A percentile compares a stretch with the other conserved stretches of the same genome.
Conservation (phyloP, 1,284 basidiomycete genomes). For the Ceratobasidium sp. region DNA sequence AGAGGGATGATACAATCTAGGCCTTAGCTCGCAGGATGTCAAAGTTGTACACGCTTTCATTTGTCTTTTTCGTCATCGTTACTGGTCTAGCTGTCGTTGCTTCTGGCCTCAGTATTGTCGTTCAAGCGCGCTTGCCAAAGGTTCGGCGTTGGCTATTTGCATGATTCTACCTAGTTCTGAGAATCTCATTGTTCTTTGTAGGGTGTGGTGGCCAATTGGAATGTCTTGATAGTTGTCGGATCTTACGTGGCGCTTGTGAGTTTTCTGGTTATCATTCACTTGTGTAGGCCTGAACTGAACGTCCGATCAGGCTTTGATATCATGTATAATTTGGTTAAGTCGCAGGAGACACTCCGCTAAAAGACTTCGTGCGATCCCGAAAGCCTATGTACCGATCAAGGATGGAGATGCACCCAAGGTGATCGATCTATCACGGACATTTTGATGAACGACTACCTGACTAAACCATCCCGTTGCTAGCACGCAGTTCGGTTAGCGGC, state of each 20-base stretch:
- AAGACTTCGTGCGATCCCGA: slow-evolving; percentile 47
- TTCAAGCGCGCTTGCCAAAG: slow-evolving; percentile 47
- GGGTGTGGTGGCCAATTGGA: slow-evolving; percentile 48
- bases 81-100: slow-evolving; percentile 47
- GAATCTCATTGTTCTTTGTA: background rate
- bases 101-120: slow-evolving; percentile 47
- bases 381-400: slow-evolving; percentile 47
- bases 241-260: slow-evolving; percentile 49
- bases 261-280: background rate
- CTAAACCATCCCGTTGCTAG: slow-evolving; percentile 1
- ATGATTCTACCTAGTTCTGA: background rate
- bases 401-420: slow-evolving; percentile 49
- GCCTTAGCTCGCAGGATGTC: slow-evolving; percentile 2
- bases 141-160: background rate
- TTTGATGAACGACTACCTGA: background rate
- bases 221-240: slow-evolving; percentile 49
- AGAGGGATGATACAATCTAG: background rate
- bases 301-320: slow-evolving; percentile 45
- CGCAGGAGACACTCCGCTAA: slow-evolving; percentile 44
- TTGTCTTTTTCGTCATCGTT: slow-evolving; percentile 48
- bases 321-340: slow-evolving; percentile 47
- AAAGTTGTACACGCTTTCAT: slow-evolving; percentile 41
- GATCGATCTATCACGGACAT: background rate
- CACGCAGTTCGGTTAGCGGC: slow-evolving; percentile 45
- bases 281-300: background rate